phyloP scores from a whole-genome alignment of 2,329 filamentous ascomycete genomes.

The Tolypocladium sp. region DNA sequence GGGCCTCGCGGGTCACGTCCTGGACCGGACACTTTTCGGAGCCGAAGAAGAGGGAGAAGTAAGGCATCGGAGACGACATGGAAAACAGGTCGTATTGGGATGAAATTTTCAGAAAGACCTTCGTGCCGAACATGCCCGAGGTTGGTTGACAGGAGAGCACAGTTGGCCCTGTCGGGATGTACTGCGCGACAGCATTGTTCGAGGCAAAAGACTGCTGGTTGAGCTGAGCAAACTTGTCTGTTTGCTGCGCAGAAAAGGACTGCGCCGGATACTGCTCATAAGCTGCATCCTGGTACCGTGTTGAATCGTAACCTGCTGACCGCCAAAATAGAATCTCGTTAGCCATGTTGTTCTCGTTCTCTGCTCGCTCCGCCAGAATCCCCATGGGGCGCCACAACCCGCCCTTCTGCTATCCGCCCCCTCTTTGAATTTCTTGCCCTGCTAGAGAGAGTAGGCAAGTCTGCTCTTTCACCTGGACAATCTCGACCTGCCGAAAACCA shows the following conservation, averaged over 20 bases:
- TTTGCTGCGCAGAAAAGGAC: constrained; percentile 34
- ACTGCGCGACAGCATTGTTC: constrained; percentile 56
- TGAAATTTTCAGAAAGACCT: constrained; percentile 64
- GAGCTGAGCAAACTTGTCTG: constrained; percentile 42
- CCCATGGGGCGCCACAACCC: not conserved
- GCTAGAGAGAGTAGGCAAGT: not conserved
- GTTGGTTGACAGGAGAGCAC: constrained; percentile 64
- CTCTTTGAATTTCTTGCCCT: not conserved
- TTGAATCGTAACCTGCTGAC: constrained; percentile 46
- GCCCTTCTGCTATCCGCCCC: not conserved
- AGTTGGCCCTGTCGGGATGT: constrained; percentile 51
- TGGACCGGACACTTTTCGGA: constrained; percentile 55
- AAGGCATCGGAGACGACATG: constrained; percentile 44
- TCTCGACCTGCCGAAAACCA: not conserved
- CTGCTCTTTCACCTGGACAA: not conserved
- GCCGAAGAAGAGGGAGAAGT: constrained; percentile 68
- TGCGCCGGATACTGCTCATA: constrained; percentile 44
- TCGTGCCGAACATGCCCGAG: constrained; percentile 59
- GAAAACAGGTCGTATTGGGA: constrained; percentile 62
- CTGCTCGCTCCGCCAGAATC: not conserved
- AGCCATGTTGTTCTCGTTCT: not conserved
- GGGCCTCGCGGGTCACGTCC: constrained; percentile 52
- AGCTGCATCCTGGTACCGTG: constrained; percentile 49
- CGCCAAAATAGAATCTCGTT: not conserved
- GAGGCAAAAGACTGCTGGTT: constrained; percentile 48